Base-by-base conservation (phyloP, 1,284 basidiomycete species). In the Boletellus deceptivus region DNA sequence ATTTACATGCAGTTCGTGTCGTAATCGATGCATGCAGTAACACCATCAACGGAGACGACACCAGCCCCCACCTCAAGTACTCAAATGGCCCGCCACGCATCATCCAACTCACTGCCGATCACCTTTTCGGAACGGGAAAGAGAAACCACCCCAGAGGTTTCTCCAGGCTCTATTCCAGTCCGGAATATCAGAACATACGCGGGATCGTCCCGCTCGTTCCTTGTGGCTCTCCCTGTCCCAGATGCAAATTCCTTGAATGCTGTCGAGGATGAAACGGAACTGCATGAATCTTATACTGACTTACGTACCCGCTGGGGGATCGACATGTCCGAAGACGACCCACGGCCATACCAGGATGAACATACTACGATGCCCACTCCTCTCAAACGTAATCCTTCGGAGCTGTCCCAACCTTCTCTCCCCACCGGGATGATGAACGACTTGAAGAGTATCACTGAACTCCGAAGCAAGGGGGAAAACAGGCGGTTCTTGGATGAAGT, bases 401-500 rank as follows among this genome's bases (percentile, higher is more conserved):
- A 56, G 6, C 29, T 13, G 4, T 51, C 60, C 40, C 64, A 67
- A 13, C 52, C 56, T 6, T 66, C 69, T 8, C 60, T 78, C 10
- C 71, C 76, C 3, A 64, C 67, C 27, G 81, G 79, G 14, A 80
- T 84, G 77, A 80, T 82, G 72, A 89, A 89, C 59, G 84, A 88
- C 46, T 61, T 91, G 43, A 87, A 85, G 63, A 90, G 86, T 54
- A 88, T 90, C 43, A 86, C 85, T 0, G 89, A 91, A 57, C 71
- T 91, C 34, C 72, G 88, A 48, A 85, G 78, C 58, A 87, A 86
- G 62, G 89, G 89, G n/a, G 87, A 91, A 67, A 82, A 75, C 47
- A 73, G 89, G 55, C 72, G 87, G 17, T 91, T 91, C 59, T 64
- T 89, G 42, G 89, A 91, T 53, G 89, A 91, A 59, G 77, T 89